Base-by-base conservation (phyloP, 83 land plant species). In the Diphasiastrum complanatum region DNA sequence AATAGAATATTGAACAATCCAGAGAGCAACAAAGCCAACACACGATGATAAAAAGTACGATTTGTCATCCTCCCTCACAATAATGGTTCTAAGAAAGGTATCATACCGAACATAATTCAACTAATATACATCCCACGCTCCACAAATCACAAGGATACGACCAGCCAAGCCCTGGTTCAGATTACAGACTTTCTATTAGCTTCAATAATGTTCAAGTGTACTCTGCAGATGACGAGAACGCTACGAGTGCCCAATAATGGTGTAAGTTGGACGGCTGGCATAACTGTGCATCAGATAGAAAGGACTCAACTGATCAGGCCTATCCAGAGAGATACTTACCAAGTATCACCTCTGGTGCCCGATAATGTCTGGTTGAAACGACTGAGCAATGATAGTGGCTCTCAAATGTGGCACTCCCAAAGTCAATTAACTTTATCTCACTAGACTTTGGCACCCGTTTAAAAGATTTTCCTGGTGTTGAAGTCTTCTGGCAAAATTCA, bases 61-160 rank as follows among this genome's bases (percentile, higher is more conserved):
- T n/a, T n/a, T n/a, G n/a, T n/a, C n/a, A n/a, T n/a, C n/a, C n/a
- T n/a, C n/a, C n/a, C n/a, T n/a, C n/a, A n/a, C n/a, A 26, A 25
- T 18, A 28, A 25, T 28, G 24, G 12, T 26, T 53, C 20, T 5
- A 49, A 5, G 8, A 49, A 49, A 22, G 51, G 19, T 45, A 53
- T 45, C 89, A 57, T 73, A 91, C 97, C 75, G 95, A 58, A 62
- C 83, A 87, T 24, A 91, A 66, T 54, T 91, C 97, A 29, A 91
- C 85, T 47, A 91, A 71, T 24, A 91, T 87, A 62, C 95, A 87
- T 29, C 97, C 97, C 50, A 91, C 70, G 65, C 95, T 91, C 97
- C 95, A 91, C 33, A 87, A 60, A 70, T 91, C 97, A 79, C 90
- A 87, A 22, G 97, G 83, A 52, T 82, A 82, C 45, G 71, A 77